Conservation (phyloP, 2,329 filamentous ascomycete species). For the Chaetomium sp. region DNA sequence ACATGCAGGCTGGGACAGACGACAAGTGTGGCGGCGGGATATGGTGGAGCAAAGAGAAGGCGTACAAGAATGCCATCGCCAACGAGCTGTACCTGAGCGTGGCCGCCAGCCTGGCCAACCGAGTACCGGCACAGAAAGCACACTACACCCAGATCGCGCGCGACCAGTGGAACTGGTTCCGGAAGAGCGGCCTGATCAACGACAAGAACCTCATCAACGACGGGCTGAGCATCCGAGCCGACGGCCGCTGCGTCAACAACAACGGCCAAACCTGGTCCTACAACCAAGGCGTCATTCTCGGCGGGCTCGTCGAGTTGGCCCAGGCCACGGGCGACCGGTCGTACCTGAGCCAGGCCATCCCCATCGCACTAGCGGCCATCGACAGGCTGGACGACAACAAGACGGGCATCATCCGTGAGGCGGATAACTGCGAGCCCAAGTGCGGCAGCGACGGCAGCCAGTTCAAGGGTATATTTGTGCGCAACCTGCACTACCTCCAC, state of each 20-base stretch:
- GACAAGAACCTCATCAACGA: slow-evolving; percentile 44
- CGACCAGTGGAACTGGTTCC: slow-evolving; percentile 48
- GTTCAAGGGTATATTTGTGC: slow-evolving; percentile 66
- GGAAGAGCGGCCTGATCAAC: slow-evolving; percentile 44
- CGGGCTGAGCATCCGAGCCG: slow-evolving; percentile 38
- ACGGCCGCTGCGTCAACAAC: slow-evolving; percentile 43
- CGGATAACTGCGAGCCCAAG: slow-evolving; percentile 41
- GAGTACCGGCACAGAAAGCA: slow-evolving; percentile 30
- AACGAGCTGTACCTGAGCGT: slow-evolving; percentile 52
- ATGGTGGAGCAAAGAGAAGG: slow-evolving; percentile 49
- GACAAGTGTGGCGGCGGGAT: slow-evolving; percentile 47
- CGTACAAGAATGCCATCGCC: slow-evolving; percentile 46
- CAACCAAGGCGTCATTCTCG: slow-evolving; percentile 51
- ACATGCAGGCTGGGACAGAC: slow-evolving; percentile 44
- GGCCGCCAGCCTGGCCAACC: slow-evolving; percentile 47
- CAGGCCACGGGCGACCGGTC: slow-evolving; percentile 35
- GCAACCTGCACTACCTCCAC: slow-evolving; percentile 55
- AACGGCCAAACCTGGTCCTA: slow-evolving; percentile 43
- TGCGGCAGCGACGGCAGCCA: slow-evolving; percentile 49
- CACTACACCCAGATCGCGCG: slow-evolving; percentile 42
- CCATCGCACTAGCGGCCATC: slow-evolving; percentile 48
- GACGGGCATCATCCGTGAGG: slow-evolving; percentile 46
- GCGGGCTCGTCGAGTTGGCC: slow-evolving; percentile 46
- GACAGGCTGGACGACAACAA: slow-evolving; percentile 31
- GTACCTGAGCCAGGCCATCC: slow-evolving; percentile 35